Evolutionary conservation across 2,329 filamentous ascomycete genomes (phyloP).

Genomic region (Xylariaceae sp.): DNA sequence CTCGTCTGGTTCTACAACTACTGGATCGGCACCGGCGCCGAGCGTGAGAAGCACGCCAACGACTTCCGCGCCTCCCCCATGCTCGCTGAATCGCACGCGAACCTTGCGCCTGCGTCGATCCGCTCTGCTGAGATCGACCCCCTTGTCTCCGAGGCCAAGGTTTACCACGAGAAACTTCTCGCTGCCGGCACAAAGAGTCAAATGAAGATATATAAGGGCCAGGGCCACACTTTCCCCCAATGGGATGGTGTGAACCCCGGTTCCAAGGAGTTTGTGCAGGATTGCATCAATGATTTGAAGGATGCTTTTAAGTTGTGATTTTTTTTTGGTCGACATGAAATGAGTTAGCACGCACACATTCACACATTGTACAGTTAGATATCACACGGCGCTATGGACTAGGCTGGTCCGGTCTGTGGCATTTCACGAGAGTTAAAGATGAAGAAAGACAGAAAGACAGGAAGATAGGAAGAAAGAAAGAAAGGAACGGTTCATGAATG

Average conservation of each 20-base stretch:
- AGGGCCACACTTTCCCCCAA: conserved; percentile 34
- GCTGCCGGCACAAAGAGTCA: conserved; percentile 31
- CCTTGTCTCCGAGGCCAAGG: conserved; percentile 31
- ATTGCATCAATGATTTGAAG: conserved; percentile 31
- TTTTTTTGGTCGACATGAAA: too few species aligned
- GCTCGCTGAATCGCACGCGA: conserved; percentile 31
- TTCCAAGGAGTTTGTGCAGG: conserved; percentile 31
- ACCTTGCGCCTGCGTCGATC: conserved; percentile 33
- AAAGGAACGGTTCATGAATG: too few species aligned
- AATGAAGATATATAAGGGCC: conserved; percentile 34
- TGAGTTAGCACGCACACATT: not conserved
- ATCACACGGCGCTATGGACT: not conserved
- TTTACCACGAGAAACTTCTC: conserved; percentile 31
- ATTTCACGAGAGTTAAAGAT: too few species aligned
- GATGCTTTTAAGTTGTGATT: conserved; percentile 22
- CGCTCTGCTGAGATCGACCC: conserved; percentile 34
- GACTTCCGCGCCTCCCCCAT: conserved; percentile 34
- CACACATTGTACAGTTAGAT: not conserved
- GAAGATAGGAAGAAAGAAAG: too few species aligned
- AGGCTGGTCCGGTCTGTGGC: not conserved
- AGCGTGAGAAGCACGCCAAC: conserved; percentile 25
- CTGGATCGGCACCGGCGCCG: conserved; percentile 33
- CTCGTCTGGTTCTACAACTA: conserved; percentile 36
- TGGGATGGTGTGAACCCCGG: conserved; percentile 34
- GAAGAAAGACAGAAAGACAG: not conserved